phyloP scores from a whole-genome alignment of 2,329 filamentous ascomycete species.

The Karstenula rhodostoma region DNA sequence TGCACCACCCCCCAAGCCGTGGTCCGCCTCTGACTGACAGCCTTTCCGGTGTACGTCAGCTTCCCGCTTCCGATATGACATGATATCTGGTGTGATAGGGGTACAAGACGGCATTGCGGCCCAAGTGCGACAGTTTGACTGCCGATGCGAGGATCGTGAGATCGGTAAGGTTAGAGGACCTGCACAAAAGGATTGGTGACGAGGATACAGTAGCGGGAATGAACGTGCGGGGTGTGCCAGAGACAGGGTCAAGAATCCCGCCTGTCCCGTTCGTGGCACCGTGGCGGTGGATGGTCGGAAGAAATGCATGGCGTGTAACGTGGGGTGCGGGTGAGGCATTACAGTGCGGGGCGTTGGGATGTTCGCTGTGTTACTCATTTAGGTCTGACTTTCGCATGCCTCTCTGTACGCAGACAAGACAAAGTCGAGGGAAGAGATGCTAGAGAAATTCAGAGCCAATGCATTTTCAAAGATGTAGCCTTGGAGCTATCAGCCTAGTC shows the following conservation, averaged over 20 bases:
- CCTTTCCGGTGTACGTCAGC: background rate
- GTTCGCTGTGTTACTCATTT: background rate
- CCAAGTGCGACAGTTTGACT: conserved; percentile 24
- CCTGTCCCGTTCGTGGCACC: conserved; percentile 12
- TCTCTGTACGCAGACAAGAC: background rate
- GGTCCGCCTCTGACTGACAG: conserved; percentile 2
- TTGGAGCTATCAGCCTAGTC: background rate
- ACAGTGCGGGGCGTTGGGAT: background rate
- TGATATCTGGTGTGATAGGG: conserved; percentile 12
- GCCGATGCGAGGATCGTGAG: conserved; percentile 16
- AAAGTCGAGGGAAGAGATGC: background rate
- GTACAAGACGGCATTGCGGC: conserved; percentile 16
- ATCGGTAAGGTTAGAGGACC: conserved; percentile 3
- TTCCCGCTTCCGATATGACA: conserved; percentile 2
- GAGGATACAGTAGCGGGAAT: background rate
- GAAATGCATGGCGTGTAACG: background rate
- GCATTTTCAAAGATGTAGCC: background rate
- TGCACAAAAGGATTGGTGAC: background rate
- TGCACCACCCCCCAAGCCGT: background rate
- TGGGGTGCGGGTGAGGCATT: background rate
- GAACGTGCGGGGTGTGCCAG: conserved; percentile 3
- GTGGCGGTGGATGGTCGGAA: conserved; percentile 10
- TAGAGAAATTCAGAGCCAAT: background rate
- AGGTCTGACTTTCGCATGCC: background rate
- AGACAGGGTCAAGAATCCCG: background rate